phyloP scores from a whole-genome alignment of 306 rosid species.

The Echinosophora koreensis region DNA sequence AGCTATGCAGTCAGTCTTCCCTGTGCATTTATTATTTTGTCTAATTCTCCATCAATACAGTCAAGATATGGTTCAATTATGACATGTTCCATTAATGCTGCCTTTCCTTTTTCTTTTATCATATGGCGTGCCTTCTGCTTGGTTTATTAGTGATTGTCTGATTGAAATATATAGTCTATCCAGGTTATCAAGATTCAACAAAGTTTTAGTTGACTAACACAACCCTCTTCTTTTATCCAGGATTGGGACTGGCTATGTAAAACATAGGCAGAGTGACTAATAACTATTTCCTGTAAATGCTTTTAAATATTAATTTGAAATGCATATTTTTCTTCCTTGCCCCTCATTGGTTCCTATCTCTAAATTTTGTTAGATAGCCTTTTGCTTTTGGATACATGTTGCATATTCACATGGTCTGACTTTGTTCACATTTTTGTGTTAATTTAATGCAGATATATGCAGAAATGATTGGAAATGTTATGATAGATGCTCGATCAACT shows the following conservation, averaged over 20 bases:
- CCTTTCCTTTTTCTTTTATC: conserved; percentile 14
- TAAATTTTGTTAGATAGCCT: not conserved
- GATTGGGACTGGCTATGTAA: too few species aligned
- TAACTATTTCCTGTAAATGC: conserved; percentile 5
- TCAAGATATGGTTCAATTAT: not conserved
- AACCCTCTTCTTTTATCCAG: too few species aligned
- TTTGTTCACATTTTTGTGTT: conserved; percentile 37
- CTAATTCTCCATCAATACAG: not conserved
- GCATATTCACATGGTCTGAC: conserved; percentile 23
- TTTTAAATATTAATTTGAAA: conserved; percentile 12
- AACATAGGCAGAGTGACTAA: too few species aligned
- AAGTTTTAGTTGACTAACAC: too few species aligned
- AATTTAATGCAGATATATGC: conserved; percentile 78
- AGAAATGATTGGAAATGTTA: conserved; percentile 99
- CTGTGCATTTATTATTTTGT: conserved; percentile 29
- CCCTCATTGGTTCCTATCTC: not conserved
- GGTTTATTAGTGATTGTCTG: conserved; percentile 13
- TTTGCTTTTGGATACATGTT: conserved; percentile 14
- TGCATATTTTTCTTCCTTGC: conserved; percentile 8
- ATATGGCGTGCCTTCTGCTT: not conserved
- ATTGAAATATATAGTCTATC: too few species aligned
- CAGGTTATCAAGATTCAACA: too few species aligned
- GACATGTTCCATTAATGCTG: not conserved
- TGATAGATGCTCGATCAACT: conserved; percentile 96
- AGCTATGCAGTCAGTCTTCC: conserved; percentile 20